Evolutionary conservation across 148 eudicot species (phyloP).

Genomic region (Cornus suecica): DNA sequence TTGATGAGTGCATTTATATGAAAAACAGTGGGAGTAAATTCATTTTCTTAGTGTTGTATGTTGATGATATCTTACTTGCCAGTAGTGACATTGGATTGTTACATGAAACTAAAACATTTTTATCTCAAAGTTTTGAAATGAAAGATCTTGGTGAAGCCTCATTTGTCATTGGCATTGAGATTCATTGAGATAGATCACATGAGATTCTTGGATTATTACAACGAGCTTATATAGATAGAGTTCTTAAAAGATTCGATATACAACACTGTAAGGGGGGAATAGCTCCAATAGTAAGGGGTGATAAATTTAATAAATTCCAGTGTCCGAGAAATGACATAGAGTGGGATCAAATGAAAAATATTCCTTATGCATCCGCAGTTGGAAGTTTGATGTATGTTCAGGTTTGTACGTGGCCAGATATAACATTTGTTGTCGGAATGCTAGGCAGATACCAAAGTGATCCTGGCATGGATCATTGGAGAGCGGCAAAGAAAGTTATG

Average conservation of each 20-base stretch:
- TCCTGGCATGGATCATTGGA: not conserved
- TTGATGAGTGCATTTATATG: not conserved
- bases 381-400: no score
- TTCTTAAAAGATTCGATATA: not conserved
- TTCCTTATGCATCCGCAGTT: no score
- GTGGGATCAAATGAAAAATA: no score
- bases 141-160: not conserved
- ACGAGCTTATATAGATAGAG: not conserved
- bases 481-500: not conserved
- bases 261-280: not conserved
- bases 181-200: not conserved
- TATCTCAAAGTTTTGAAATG: constrained; percentile 7
- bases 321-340: not conserved
- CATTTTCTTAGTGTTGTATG: constrained; percentile 5
- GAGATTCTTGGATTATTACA: not conserved
- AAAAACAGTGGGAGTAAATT: not conserved
- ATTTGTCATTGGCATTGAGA: not conserved
- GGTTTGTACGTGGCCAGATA: no score
- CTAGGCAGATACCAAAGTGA: not conserved
- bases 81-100: not conserved
- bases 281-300: not conserved
- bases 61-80: not conserved
- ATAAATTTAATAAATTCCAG: not conserved
- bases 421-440: not conserved
- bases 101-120: not conserved